Evolutionary conservation across 2,329 filamentous ascomycete species (phyloP), one percentile per base, ranked within the genome.

Genomic region (Colletotrichum camelliae): DNA sequence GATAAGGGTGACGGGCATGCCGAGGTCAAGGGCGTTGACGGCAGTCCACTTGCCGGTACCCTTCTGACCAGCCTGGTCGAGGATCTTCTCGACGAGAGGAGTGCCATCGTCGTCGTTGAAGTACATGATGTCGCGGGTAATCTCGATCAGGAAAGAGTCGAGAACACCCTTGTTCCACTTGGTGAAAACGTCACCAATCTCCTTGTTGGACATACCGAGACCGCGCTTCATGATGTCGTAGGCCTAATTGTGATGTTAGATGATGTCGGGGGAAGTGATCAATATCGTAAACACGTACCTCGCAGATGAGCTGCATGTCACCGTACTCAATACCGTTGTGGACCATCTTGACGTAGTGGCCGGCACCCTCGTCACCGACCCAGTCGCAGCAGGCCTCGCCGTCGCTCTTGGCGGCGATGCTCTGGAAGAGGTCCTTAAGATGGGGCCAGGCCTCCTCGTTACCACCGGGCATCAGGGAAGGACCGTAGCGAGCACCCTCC

Each of bases 261-360:
- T 6, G 31, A 29, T 7, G 6, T 61, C 13, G 1, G 12, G 18
- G 15, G 2, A 6, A 4, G 18, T 15, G 7, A 15, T 9, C 21
- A 21, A 7, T 1, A 4, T 12, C 4, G 0, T 31, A 4, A 58
- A 18, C 4, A 74, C 92, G 82, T 89, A 98, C 96, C 93, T 99
- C 97, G 88, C 94, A 97, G 86, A 99, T 99, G 84, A 99, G 92
- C 91, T 99, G 97, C 97, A 99, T 99, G 90, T 99, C 97, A 93
- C 97, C 97, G 87, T 99, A 99, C 90, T 99, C 97, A 83, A 99
- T 99, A 92, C 97, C 97, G 89, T 99, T 99, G 94, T 99, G 97
- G 79, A 99, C 97, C 97, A 99, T 99, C 95, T 99, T 99, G 91
- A 99, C 96, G 91, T 98, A 99, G 93, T 99, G 97, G 82, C 97